These are phyloP conservation scores for Macrophomina phaseolina DNA, from an alignment of 2,329 filamentous ascomycete species.

Conservation along the genomic window DNA sequence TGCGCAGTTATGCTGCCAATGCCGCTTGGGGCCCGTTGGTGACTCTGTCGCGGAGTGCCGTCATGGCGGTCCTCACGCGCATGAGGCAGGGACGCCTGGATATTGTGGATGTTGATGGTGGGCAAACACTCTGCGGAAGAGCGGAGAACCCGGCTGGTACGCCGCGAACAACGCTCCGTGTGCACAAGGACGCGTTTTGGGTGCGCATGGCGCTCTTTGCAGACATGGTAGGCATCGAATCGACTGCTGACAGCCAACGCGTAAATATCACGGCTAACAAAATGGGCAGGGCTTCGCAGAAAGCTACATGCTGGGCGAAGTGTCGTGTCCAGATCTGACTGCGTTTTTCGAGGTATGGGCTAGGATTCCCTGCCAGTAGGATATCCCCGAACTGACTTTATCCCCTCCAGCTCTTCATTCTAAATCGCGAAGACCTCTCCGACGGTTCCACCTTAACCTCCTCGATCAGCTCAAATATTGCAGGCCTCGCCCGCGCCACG, in stretches of 20 bases:
- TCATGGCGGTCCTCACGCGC: slow-evolving; percentile 52
- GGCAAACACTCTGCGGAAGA: slow-evolving; percentile 49
- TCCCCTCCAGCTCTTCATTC: slow-evolving; percentile 66
- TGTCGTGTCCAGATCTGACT: slow-evolving; percentile 69
- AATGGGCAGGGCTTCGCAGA: slow-evolving; percentile 66
- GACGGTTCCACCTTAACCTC: slow-evolving; percentile 70
- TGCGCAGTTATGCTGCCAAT: slow-evolving; percentile 51
- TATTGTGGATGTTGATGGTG: slow-evolving; percentile 51
- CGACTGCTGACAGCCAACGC: neutral
- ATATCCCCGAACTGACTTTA: slow-evolving; percentile 14
- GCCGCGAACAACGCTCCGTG: slow-evolving; percentile 61
- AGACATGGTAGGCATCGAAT: slow-evolving; percentile 63
- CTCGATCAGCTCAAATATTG: slow-evolving; percentile 62
- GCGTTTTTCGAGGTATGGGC: slow-evolving; percentile 67
- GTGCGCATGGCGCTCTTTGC: slow-evolving; percentile 70
- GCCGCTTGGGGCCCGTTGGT: slow-evolving; percentile 57
- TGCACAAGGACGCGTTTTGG: slow-evolving; percentile 73
- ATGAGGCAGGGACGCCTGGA: slow-evolving; percentile 55
- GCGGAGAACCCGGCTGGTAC: slow-evolving; percentile 44
- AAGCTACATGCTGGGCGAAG: slow-evolving; percentile 74
- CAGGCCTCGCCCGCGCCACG: slow-evolving; percentile 56
- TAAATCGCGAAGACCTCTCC: slow-evolving; percentile 67
- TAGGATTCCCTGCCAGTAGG: neutral
- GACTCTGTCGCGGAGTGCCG: slow-evolving; percentile 51
- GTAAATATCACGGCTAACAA: neutral